phyloP scores from a whole-genome alignment of 192 early-diverging fungal species.

The Backusella sp. region DNA sequence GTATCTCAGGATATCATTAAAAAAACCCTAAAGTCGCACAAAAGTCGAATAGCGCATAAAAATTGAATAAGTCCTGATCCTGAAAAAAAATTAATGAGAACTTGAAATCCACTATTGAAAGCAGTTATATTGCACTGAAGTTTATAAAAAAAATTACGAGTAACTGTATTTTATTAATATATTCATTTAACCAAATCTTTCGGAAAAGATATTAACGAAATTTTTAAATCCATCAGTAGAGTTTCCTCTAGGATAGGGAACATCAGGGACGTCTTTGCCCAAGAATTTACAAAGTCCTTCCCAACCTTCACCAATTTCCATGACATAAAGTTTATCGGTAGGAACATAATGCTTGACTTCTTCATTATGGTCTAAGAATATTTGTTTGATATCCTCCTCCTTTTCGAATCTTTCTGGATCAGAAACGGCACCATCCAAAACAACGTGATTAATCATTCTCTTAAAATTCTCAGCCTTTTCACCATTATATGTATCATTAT shows the following conservation, averaged over 20 bases:
- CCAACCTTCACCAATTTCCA: slow-evolving; percentile 32
- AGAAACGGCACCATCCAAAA: background rate
- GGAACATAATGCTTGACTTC: slow-evolving; percentile 19
- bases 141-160: background rate
- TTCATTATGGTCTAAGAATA: slow-evolving; percentile 16
- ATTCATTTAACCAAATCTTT: background rate
- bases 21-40: too few species aligned
- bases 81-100: too few species aligned
- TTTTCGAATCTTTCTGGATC: background rate
- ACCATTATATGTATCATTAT: background rate
- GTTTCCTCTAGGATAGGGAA: slow-evolving; percentile 19
- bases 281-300: slow-evolving; percentile 28
- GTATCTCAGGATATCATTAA: too few species aligned
- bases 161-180: background rate
- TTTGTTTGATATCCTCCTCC: background rate
- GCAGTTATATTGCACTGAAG: too few species aligned
- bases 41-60: too few species aligned
- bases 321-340: slow-evolving; percentile 16
- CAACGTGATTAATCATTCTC: background rate
- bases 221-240: background rate
- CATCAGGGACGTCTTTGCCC: slow-evolving; percentile 16
- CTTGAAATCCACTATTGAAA: too few species aligned
- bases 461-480: background rate
- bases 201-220: background rate
- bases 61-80: too few species aligned